A percentile compares a stretch with the other conserved stretches of the same genome.
Evolutionary conservation across 495 filamentous ascomycete genomes (phyloP).

Genomic region (Pseudomonodictys pantanalensis): DNA sequence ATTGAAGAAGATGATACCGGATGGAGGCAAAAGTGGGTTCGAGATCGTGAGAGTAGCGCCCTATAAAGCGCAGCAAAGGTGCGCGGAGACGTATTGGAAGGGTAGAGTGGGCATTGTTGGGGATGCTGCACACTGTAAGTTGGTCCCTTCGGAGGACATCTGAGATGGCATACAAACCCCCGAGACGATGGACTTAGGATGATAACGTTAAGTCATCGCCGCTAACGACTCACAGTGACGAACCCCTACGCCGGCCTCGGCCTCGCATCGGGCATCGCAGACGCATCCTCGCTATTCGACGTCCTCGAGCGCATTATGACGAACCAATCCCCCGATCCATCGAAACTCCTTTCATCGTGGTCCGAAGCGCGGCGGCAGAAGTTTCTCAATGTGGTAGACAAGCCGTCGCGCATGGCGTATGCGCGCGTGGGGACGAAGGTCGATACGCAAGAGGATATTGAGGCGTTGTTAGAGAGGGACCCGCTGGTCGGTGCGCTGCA

Average conservation of each 20-base stretch:
- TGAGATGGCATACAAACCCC: too few relatives aligned
- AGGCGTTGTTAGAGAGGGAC: conserved; percentile 21
- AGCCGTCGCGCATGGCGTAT: conserved; percentile 21
- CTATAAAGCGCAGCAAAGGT: conserved; percentile 24
- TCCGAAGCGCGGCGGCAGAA: conserved; percentile 27
- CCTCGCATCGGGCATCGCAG: conserved; percentile 24
- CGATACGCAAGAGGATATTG: conserved; percentile 10
- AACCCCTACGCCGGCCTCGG: conserved; percentile 24
- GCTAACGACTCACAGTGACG: conserved; percentile 2
- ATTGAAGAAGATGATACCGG: conserved; percentile 12
- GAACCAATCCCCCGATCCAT: background rate
- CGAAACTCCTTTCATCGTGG: conserved; percentile 29
- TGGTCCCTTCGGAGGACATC: background rate
- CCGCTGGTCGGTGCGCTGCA: conserved; percentile 23
- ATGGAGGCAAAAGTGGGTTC: conserved; percentile 5
- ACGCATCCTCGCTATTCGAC: conserved; percentile 8
- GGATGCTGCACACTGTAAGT: conserved; percentile 25
- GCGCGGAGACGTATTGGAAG: conserved; percentile 14
- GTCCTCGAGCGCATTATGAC: conserved; percentile 10
- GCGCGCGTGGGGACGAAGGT: conserved; percentile 16
- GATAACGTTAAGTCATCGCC: conserved; percentile 7
- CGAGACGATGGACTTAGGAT: too few relatives aligned
- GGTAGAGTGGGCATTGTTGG: conserved; percentile 15
- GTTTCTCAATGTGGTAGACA: conserved; percentile 33
- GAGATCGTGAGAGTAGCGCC: conserved; percentile 18